Evolutionary conservation across 2,329 filamentous ascomycete species (phyloP), one percentile per base, ranked within the genome.

Genomic region (Monilinia polystroma): DNA sequence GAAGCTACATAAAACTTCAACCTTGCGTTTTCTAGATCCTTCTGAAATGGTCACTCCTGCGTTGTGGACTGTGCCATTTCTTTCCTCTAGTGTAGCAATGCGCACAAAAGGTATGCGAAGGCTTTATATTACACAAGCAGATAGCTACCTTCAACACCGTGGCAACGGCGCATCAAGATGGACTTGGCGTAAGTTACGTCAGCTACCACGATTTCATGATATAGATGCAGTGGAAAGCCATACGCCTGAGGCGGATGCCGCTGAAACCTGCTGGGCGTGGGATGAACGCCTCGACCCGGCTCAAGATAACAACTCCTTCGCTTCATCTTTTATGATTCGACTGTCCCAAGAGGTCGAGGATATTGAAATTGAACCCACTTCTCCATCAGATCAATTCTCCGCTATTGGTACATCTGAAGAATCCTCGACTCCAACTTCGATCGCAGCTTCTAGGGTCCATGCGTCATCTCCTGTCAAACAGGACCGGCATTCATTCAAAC

Each of bases 91-190:
- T 58, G 85, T 93, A 49, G 84, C 91, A 73, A 93, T 93, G 90
- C 87, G 88, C 83, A 87, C 41, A 82, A 85, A 12, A 5, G 67
- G 58, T 82, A 45, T 81, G 69, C 87, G 87, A 69, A 84, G 90
- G 11, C 82, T 94, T 16, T 94, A 90, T 77, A 82, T 93, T 67
- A 94, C 91, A 1, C 89, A 91, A 67, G 85, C 88, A 4, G 87
- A 90, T 71, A 88, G 89, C 1, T 94, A 94, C 70, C 78, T 91
- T 2, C 91, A 94, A 73, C 84, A 87, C 68, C 81, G 72, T 8
- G 66, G 67, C 47, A 29, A 41, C 26, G 14, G n/a, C 4, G 47
- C 59, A 29, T 59, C 79, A 12, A 81, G 82, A 6, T 93, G 89
- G 89, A 87, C 85, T 1, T 94, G 91, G 91, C 87, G 87, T 71